Evolutionary conservation across 164 flowering plant species (phyloP).

Genomic region (Annona squamosa): DNA sequence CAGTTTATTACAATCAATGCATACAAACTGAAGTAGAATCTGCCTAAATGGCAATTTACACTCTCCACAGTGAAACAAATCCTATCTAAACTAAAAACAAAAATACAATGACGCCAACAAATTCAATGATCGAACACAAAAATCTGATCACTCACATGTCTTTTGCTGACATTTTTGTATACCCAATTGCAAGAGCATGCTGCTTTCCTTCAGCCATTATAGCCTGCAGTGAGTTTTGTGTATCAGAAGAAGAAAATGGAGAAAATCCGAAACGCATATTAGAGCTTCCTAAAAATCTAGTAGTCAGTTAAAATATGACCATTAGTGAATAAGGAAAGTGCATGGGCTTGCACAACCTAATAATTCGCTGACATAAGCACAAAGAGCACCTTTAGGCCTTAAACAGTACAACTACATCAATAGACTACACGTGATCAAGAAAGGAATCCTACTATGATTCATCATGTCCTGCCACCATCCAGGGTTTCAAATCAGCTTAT

Average conservation of each 20-base stretch:
- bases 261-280: neutral
- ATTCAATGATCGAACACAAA: neutral
- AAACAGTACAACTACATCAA: too few relatives aligned
- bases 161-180: slow-evolving; percentile 95
- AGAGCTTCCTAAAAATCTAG: neutral
- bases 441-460: too few relatives aligned
- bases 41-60: too few relatives aligned
- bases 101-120: neutral
- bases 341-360: neutral
- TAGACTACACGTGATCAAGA: too few relatives aligned
- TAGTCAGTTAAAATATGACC: neutral
- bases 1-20: too few relatives aligned
- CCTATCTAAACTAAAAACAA: neutral
- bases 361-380: neutral
- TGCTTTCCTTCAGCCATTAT: slow-evolving; percentile 99
- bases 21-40: neutral
- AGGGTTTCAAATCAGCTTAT: too few relatives aligned
- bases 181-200: slow-evolving; percentile 97
- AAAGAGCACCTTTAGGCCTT: neutral
- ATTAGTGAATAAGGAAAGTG: neutral
- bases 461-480: too few relatives aligned
- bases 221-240: slow-evolving; percentile 42
- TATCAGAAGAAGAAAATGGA: slow-evolving; percentile 10
- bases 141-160: slow-evolving; percentile 63
- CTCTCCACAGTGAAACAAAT: neutral